Base-by-base conservation (phyloP, 495 filamentous ascomycete species). In the Lineolata rhizophorae region DNA sequence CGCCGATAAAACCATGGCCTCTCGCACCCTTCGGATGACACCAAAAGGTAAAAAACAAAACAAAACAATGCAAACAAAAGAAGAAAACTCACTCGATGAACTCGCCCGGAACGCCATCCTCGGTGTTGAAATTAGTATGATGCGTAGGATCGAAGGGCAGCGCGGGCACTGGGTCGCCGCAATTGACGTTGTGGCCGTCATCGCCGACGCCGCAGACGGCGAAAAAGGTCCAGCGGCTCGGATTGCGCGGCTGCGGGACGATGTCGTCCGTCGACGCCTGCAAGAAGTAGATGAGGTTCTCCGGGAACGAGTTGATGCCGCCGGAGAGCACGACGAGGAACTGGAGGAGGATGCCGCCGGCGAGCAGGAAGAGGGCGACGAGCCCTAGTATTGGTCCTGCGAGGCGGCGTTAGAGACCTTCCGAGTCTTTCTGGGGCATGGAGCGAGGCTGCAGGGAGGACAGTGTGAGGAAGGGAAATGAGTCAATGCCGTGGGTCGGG, bases 171-270 rank as follows among this genome's bases (percentile, higher is more conserved):
- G 55, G 50, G 8, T 28, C 44, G 20, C 63, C 59, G 48, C 74
- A 80, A 27, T 60, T 43, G 29, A 39, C 39, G 40, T 65, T 77
- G 33, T 47, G 53, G 13, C 70, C 71, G 32, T 64, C 53, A 10
- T 18, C 10, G 3, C 40, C 47, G 18, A 63, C 65, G 17, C 53
- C 47, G 50, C 70, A 76, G n/a, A 85, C 50, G 42, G 72, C 69
- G 65, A 83, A 85, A 55, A 73, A 85, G 2, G 82, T 87, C 83
- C 83, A 93, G 53, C 83, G 69, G 5, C 79, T 70, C 5, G 65
- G 39, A 20, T 63, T 20, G 14, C 67, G 62, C 1, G 81, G 70
- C 14, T 65, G 66, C 8, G 70, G 56, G 44, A 39, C 42, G 30
- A 90, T 82, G 43, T 58, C 66, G 28, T 56, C 52, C 10, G 79